Evolutionary conservation across 2,329 filamentous ascomycete species (phyloP), one percentile per base, ranked within the genome.

Genomic region (Iodosphaeria phyllophila): DNA sequence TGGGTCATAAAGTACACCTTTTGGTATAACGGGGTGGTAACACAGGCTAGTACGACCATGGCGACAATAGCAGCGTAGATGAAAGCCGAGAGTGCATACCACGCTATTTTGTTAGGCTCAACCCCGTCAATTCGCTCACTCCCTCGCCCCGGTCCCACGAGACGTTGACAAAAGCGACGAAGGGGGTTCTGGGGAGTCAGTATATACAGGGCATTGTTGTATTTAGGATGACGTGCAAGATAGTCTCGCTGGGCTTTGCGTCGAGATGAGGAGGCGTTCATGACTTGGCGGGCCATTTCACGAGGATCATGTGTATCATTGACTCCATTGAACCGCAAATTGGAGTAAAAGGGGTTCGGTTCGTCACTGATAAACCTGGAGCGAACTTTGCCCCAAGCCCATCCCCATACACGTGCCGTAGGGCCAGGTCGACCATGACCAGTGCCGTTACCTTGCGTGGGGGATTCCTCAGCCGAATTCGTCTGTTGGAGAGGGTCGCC

Each of bases 11-110:
- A 86, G 42, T 93, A 91, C 36, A 83, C 64, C 44, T 77, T 82
- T 44, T 98, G 89, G 44, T 91, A 98, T 10, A 98, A 56, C 1
- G 89, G 89, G 2, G 89, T 98, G 2, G 84, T 92, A 25, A 95
- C 62, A 42, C 86, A 98, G 16, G 89, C 89, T 25, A 98, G 64
- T 22, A 93, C 52, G n/a, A 98, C 89, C 91, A 98, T 98, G 25
- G 82, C 79, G 20, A 95, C 79, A 33, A 98, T 93, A 9, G 80
- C 77, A 13, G 76, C 72, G 46, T 98, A 98, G 28, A 95, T 79
- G 39, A 98, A 77, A 4, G 82, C 80, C 1, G 89, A 93, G 46
- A 95, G 92, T 1, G 69, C 58, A 44, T 92, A 93, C 84, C 89
- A 98, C 6, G 89, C 62, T 4, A 78, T 68, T 35, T 82, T 83